These are phyloP conservation scores for Candida pseudoviswanathii DNA, from an alignment of 1,139 yeast species.

Conservation along the genomic window DNA sequence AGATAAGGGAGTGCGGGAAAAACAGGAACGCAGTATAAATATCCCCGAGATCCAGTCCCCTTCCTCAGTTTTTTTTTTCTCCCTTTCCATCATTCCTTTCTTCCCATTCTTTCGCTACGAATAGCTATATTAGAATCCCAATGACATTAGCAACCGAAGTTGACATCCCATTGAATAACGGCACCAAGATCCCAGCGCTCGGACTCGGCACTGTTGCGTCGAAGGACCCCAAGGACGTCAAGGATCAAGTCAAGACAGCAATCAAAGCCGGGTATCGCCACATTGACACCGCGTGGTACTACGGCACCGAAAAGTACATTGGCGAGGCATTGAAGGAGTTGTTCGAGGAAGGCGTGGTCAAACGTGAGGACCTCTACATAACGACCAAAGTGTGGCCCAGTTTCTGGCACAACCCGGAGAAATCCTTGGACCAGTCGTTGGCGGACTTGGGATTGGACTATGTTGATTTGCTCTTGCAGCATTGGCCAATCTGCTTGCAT, in stretches of 20 bases:
- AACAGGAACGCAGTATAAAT: too few relatives aligned
- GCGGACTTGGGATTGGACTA: constrained; percentile 52
- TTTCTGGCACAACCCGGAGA: constrained; percentile 37
- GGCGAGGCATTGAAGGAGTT: constrained; percentile 54
- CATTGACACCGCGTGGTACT: constrained; percentile 49
- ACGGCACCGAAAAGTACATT: constrained; percentile 51
- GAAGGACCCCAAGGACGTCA: constrained; percentile 34
- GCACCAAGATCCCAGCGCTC: constrained; percentile 37
- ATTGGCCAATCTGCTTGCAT: constrained; percentile 56
- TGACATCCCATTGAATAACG: constrained; percentile 30
- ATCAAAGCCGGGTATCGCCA: constrained; percentile 45
- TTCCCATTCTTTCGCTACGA: too few relatives aligned
- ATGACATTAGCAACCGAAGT: constrained; percentile 25
- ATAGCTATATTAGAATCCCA: background rate
- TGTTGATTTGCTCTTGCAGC: constrained; percentile 60
- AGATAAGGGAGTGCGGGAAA: too few relatives aligned
- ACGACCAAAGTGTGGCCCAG: constrained; percentile 65
- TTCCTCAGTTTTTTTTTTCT: background rate
- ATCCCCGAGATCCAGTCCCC: background rate
- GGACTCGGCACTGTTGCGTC: constrained; percentile 45
- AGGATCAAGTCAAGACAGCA: constrained; percentile 40
- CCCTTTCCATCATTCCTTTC: background rate
- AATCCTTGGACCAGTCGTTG: constrained; percentile 39
- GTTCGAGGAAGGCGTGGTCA: constrained; percentile 48
- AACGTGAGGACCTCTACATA: constrained; percentile 58